Conservation (phyloP, 805 yeast genomes). For the Jamesozyma gamospora region DNA sequence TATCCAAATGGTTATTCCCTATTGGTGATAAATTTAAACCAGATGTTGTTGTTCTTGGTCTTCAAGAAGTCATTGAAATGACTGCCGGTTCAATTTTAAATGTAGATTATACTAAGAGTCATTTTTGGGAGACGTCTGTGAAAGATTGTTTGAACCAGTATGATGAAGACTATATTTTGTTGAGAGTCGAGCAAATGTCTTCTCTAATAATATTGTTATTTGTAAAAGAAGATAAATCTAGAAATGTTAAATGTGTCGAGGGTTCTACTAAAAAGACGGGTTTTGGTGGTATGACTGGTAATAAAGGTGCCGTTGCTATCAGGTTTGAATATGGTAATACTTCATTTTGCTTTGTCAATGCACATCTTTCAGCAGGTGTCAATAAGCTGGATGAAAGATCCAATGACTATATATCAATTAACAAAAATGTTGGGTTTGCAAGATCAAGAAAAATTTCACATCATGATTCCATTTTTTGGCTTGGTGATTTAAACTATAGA, state of each 20-base stretch:
- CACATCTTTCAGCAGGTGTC: slow-evolving; percentile 91
- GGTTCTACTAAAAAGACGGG: slow-evolving; percentile 92
- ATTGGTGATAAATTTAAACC: slow-evolving; percentile 46
- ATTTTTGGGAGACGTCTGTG: slow-evolving; percentile 70
- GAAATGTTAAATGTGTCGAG: slow-evolving; percentile 65
- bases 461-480: slow-evolving; percentile 84
- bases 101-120: slow-evolving; percentile 66
- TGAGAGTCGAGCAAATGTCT: slow-evolving; percentile 68
- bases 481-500: slow-evolving; percentile 90
- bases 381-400: slow-evolving; percentile 73
- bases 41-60: slow-evolving; percentile 75
- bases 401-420: slow-evolving; percentile 68
- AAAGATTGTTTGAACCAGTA: slow-evolving; percentile 49
- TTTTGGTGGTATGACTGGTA: slow-evolving; percentile 92
- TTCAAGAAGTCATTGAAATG: slow-evolving; percentile 89
- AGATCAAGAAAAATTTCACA: slow-evolving; percentile 68
- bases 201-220: slow-evolving; percentile 59
- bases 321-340: slow-evolving; percentile 76
- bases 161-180: slow-evolving; percentile 44
- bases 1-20: slow-evolving; percentile 75
- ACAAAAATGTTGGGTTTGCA: slow-evolving; percentile 66
- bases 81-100: slow-evolving; percentile 83
- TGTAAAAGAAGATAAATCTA: slow-evolving; percentile 39
- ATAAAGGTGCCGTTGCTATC: slow-evolving; percentile 93
- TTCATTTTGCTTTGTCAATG: slow-evolving; percentile 72